Percentiles rank a stretch among this genome's conserved stretches.
Evolutionary conservation across 805 yeast species (phyloP).

Genomic region (Grigorovia transvaalensis): DNA sequence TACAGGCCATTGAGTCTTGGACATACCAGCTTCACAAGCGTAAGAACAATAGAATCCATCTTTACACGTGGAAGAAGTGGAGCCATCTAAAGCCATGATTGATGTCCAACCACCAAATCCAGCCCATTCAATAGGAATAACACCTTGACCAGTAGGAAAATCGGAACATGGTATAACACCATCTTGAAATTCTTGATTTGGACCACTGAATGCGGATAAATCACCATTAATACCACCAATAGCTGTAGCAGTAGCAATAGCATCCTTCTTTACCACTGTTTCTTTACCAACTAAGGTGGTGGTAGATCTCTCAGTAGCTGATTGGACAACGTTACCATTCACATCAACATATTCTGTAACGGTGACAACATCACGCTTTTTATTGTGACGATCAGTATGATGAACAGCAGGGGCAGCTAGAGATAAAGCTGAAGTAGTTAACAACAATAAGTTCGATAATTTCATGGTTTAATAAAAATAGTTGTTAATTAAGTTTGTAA

Average conservation of each 20-base stretch:
- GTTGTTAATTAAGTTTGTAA: not conserved
- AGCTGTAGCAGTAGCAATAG: conserved; percentile 18
- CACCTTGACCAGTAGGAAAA: conserved; percentile 66
- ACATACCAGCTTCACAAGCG: conserved; percentile 72
- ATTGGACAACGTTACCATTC: conserved; percentile 19
- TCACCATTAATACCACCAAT: conserved; percentile 41
- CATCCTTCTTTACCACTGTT: conserved; percentile 10
- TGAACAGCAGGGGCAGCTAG: conserved; percentile 24
- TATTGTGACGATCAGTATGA: conserved; percentile 14
- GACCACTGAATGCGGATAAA: conserved; percentile 42
- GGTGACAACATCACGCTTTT: conserved; percentile 26
- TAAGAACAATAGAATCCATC: conserved; percentile 68
- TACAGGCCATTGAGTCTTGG: conserved; percentile 72
- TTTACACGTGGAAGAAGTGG: conserved; percentile 47
- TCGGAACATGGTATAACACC: conserved; percentile 55
- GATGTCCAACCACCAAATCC: conserved; percentile 39
- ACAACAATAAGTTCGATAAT: conserved; percentile 14
- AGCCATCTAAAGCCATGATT: conserved; percentile 55
- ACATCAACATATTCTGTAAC: conserved; percentile 27
- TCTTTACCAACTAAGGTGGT: conserved; percentile 6
- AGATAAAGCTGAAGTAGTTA: conserved; percentile 18
- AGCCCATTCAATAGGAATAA: conserved; percentile 46
- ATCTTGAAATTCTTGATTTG: conserved; percentile 48
- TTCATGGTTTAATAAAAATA: conserved; percentile 10
- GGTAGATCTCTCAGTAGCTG: conserved; percentile 20